phyloP scores from a whole-genome alignment of 2,329 filamentous ascomycete species.

The Aspergillus ibericus region DNA sequence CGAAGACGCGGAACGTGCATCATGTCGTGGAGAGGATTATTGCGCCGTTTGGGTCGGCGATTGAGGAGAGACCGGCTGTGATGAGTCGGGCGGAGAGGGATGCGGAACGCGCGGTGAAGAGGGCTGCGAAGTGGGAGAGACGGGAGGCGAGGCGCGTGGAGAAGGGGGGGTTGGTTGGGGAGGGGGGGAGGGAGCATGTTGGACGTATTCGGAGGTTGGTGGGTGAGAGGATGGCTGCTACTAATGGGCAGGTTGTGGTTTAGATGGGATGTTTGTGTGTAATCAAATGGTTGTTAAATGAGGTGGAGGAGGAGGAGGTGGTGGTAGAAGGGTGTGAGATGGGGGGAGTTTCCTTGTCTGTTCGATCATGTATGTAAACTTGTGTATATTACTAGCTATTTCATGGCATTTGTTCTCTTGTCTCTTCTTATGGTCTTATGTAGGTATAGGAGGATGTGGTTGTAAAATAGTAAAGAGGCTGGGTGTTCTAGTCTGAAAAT shows the following conservation, averaged over 20 bases:
- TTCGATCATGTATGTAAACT: slow-evolving; percentile 1
- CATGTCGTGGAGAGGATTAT: slow-evolving; percentile 47
- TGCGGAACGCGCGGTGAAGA: slow-evolving; percentile 29
- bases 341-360: not conserved
- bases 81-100: slow-evolving; percentile 38
- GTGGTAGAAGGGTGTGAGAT: not conserved
- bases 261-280: no score
- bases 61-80: slow-evolving; percentile 40
- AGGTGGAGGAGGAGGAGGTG: no score
- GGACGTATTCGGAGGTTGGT: slow-evolving; percentile 33
- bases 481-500: no score
- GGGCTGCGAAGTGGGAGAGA: slow-evolving; percentile 33
- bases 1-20: slow-evolving; percentile 38
- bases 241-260: no score
- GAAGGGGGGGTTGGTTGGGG: slow-evolving; percentile 9
- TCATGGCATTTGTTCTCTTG: not conserved
- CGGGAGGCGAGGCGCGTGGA: slow-evolving; percentile 29
- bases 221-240: slow-evolving; percentile 19
- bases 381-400: slow-evolving; percentile 8
- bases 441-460: not conserved
- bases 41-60: slow-evolving; percentile 38
- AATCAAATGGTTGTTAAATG: no score
- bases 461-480: no score
- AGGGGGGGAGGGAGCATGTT: slow-evolving; percentile 25
- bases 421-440: no score